Conservation (phyloP, 345 rosid species). For the Salix suchowensis region DNA sequence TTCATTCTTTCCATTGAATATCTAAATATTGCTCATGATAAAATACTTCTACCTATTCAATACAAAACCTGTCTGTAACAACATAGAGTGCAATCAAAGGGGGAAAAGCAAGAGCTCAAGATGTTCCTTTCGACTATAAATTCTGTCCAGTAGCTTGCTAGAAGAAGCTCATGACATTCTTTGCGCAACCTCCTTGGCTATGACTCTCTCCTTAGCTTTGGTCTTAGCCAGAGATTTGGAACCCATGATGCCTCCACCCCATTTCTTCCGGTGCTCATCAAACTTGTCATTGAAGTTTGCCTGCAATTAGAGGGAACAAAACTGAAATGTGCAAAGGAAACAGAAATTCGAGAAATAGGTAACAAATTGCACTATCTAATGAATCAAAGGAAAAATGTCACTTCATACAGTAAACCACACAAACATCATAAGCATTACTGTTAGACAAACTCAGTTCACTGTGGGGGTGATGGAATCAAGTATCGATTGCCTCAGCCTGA, state of each 20-base stretch:
- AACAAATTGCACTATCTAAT: neutral
- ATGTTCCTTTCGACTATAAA: neutral
- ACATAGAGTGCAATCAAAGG: neutral
- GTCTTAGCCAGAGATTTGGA: conserved; percentile 80
- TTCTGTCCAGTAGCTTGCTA: neutral
- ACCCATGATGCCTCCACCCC: conserved; percentile 91
- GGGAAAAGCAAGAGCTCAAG: neutral
- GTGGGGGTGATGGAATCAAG: no score
- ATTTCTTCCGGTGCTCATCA: conserved; percentile 68
- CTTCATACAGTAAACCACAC: neutral
- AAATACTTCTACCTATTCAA: neutral
- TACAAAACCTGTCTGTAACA: neutral
- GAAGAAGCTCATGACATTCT: conserved; percentile 43
- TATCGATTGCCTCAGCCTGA: neutral
- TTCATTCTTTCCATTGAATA: neutral
- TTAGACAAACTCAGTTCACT: neutral
- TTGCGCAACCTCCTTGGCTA: conserved; percentile 76
- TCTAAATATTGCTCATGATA: neutral
- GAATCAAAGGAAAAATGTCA: neutral
- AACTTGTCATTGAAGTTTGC: conserved; percentile 73
- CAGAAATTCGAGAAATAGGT: neutral
- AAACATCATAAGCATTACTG: neutral
- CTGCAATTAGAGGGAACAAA: conserved; percentile 15
- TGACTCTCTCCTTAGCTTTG: conserved; percentile 59
- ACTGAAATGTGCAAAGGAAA: neutral